phyloP scores from a whole-genome alignment of 2,329 filamentous ascomycete genomes.

The Penicillium griseofulvum region DNA sequence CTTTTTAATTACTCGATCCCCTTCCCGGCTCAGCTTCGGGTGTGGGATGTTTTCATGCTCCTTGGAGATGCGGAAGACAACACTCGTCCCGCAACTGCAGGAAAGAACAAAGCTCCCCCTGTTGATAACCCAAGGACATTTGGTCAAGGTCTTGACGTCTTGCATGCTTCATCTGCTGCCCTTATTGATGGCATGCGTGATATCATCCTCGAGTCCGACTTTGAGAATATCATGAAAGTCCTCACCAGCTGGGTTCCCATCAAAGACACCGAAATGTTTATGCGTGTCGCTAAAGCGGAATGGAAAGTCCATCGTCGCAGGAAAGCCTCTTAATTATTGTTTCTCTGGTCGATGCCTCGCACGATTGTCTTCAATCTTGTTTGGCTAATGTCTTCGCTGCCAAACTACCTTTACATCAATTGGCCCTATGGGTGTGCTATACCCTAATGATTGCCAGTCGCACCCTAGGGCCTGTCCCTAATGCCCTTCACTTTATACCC shows the following conservation, averaged over 20 bases:
- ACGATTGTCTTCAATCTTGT: background rate
- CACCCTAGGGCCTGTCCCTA: conserved; percentile 11
- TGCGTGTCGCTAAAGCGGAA: conserved; percentile 84
- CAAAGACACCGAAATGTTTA: conserved; percentile 88
- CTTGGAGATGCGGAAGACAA: conserved; percentile 69
- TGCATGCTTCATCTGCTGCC: conserved; percentile 86
- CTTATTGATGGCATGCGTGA: conserved; percentile 87
- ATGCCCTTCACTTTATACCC: conserved; percentile 23
- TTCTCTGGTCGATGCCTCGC: background rate
- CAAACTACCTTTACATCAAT: conserved; percentile 7
- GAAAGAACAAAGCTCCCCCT: conserved; percentile 24
- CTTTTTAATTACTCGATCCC: conserved; percentile 96
- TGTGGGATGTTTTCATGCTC: conserved; percentile 98
- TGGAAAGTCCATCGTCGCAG: conserved; percentile 68
- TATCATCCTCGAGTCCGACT: conserved; percentile 86
- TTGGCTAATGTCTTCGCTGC: conserved; percentile 1
- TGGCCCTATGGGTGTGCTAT: conserved; percentile 17
- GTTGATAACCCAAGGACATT: conserved; percentile 40
- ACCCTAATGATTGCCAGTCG: conserved; percentile 23
- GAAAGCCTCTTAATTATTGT: conserved; percentile 19
- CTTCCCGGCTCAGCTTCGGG: conserved; percentile 86
- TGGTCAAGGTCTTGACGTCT: conserved; percentile 71
- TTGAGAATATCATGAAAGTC: conserved; percentile 97
- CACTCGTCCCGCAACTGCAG: conserved; percentile 21
- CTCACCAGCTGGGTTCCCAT: conserved; percentile 92